A percentile compares a stretch with the other conserved stretches of the same genome.
These are phyloP conservation scores for Pachyrhizus erosus DNA, from an alignment of 306 rosid species.

Conservation along the genomic window DNA sequence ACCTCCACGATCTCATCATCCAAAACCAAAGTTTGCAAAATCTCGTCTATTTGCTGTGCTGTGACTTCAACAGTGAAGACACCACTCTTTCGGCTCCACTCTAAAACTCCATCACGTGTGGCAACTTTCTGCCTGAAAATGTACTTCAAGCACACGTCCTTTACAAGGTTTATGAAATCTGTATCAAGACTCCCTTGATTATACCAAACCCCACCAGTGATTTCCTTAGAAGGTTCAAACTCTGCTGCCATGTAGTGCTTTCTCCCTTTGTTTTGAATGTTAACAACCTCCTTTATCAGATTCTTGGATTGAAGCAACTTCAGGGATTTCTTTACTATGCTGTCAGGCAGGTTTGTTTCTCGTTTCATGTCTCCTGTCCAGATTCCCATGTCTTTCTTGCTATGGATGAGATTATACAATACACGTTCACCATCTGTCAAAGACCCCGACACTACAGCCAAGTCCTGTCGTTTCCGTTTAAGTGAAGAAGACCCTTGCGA, in stretches of 20 bases:
- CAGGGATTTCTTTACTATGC: constrained; percentile 51
- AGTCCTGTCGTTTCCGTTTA: constrained; percentile 65
- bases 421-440: constrained; percentile 57
- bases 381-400: constrained; percentile 68
- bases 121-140: constrained; percentile 57
- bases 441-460: constrained; percentile 36
- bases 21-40: constrained; percentile 64
- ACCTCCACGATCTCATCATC: constrained; percentile 64
- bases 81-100: constrained; percentile 39
- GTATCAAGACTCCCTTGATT: constrained; percentile 59
- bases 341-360: constrained; percentile 59
- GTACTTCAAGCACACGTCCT: constrained; percentile 47
- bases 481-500: constrained; percentile 50
- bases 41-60: constrained; percentile 59
- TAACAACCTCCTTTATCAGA: constrained; percentile 70
- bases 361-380: constrained; percentile 65
- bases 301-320: constrained; percentile 62
- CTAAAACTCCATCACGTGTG: constrained; percentile 57
- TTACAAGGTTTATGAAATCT: constrained; percentile 51
- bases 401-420: constrained; percentile 56
- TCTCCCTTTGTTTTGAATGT: constrained; percentile 65
- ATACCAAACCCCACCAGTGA: constrained; percentile 81
- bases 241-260: constrained; percentile 78
- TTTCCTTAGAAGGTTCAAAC: constrained; percentile 73
- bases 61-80: constrained; percentile 48